Evolutionary conservation across 257 asterid genomes (phyloP).

Genomic region (Paraleonurus japonicus): DNA sequence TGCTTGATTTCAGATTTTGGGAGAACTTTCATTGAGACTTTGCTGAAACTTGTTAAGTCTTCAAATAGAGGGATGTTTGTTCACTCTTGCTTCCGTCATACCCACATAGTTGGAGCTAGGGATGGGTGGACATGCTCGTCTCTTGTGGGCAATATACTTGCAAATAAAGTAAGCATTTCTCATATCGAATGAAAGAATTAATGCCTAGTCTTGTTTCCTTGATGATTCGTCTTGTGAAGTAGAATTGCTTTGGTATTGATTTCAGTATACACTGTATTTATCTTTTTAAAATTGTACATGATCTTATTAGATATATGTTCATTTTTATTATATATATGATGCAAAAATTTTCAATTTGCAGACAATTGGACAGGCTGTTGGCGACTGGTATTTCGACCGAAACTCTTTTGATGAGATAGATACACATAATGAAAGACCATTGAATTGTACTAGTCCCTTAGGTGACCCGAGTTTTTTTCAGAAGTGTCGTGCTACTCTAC

Average conservation of each 20-base stretch:
- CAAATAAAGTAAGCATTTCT: slow-evolving; percentile 18
- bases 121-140: slow-evolving; percentile 17
- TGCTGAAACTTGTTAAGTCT: not conserved
- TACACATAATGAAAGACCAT: not conserved
- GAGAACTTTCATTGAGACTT: not conserved
- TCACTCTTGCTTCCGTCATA: slow-evolving; percentile 19
- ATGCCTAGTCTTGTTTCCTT: too few species aligned
- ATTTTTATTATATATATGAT: too few species aligned
- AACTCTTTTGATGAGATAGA: slow-evolving; percentile 5
- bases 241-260: too few species aligned
- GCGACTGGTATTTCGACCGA: slow-evolving; percentile 23
- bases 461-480: not conserved
- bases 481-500: not conserved
- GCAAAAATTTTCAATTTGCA: not conserved
- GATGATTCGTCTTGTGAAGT: not conserved
- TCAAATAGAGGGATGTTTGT: slow-evolving; percentile 20
- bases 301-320: too few species aligned
- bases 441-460: slow-evolving; percentile 7
- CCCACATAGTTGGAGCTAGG: not conserved
- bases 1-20: slow-evolving; percentile 1
- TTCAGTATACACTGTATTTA: too few species aligned
- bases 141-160: not conserved
- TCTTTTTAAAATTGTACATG: too few species aligned
- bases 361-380: slow-evolving; percentile 12
- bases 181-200: too few species aligned